A percentile compares a stretch with the other conserved stretches of the same genome.
phyloP scores from a whole-genome alignment of 2,329 filamentous ascomycete species.

The Achaetomium macrosporum region DNA sequence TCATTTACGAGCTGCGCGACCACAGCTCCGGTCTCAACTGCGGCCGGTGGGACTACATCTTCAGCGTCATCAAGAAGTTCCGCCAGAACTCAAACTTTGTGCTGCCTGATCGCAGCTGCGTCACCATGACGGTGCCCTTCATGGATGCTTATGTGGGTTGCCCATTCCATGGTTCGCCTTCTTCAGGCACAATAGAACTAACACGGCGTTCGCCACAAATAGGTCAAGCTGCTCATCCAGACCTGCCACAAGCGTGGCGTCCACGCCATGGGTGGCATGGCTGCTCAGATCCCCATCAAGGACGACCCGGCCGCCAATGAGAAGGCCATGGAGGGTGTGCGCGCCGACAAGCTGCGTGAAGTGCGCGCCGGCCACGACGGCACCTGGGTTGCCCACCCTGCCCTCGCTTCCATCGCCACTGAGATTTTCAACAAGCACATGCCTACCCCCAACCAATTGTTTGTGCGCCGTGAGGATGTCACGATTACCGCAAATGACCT shows the following conservation, averaged over 20 bases:
- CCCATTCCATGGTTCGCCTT: background rate
- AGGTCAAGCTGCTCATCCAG: conserved; percentile 88
- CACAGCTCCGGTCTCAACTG: conserved; percentile 97
- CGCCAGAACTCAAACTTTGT: conserved; percentile 89
- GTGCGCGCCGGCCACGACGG: conserved; percentile 91
- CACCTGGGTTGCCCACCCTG: conserved; percentile 96
- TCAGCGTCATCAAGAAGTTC: conserved; percentile 99
- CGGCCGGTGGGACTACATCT: conserved; percentile 99
- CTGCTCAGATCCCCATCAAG: conserved; percentile 98
- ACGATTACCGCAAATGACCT: conserved; percentile 81
- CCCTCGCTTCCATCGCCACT: conserved; percentile 77
- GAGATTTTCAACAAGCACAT: conserved; percentile 98
- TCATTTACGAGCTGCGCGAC: conserved; percentile 97
- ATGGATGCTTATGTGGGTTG: conserved; percentile 77
- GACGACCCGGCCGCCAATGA: conserved; percentile 87
- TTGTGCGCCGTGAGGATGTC: conserved; percentile 84
- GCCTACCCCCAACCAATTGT: conserved; percentile 96
- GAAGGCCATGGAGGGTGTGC: conserved; percentile 86
- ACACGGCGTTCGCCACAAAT: background rate
- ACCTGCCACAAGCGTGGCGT: conserved; percentile 95
- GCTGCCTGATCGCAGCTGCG: conserved; percentile 80
- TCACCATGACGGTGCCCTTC: conserved; percentile 98
- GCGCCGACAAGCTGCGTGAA: conserved; percentile 93
- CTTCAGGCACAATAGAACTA: background rate
- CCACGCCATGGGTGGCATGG: conserved; percentile 99